A percentile compares a stretch with the other conserved stretches of the same genome.
These are phyloP conservation scores for Sesbania bispinosa DNA, from an alignment of 306 rosid genomes.

Conservation along the genomic window DNA sequence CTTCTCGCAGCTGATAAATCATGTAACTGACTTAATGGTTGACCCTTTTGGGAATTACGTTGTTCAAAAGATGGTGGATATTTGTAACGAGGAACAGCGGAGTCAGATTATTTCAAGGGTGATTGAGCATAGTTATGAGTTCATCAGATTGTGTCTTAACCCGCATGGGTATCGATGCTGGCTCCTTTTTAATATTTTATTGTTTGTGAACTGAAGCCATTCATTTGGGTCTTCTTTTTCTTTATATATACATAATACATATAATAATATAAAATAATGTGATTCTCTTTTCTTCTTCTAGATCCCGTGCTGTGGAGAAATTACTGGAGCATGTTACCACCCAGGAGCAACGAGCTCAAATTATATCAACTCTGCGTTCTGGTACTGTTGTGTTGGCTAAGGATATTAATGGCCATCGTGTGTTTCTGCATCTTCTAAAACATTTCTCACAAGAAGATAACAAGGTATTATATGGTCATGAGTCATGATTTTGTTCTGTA, in stretches of 20 bases:
- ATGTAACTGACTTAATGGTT: slow-evolving; percentile 37
- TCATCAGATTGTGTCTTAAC: slow-evolving; percentile 37
- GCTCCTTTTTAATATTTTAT: background rate
- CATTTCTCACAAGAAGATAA: slow-evolving; percentile 41
- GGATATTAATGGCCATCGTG: slow-evolving; percentile 52
- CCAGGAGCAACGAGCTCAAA: slow-evolving; percentile 24
- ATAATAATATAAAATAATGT: background rate
- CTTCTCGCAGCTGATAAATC: slow-evolving; percentile 35
- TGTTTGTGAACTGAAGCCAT: background rate
- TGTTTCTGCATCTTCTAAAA: slow-evolving; percentile 46
- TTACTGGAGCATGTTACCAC: slow-evolving; percentile 41
- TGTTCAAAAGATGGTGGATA: slow-evolving; percentile 50
- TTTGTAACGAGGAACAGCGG: slow-evolving; percentile 51
- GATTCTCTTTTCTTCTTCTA: slow-evolving; percentile 16
- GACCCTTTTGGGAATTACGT: slow-evolving; percentile 54
- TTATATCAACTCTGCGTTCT: slow-evolving; percentile 38
- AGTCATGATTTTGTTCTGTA: background rate
- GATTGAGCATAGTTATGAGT: background rate
- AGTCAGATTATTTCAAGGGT: slow-evolving; percentile 32
- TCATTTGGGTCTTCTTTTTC: background rate
- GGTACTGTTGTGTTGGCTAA: slow-evolving; percentile 39
- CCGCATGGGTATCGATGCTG: slow-evolving; percentile 45
- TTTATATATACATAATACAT: background rate
- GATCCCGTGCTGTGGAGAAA: slow-evolving; percentile 49
- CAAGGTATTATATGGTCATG: slow-evolving; percentile 38